A percentile compares a stretch with the other conserved stretches of the same genome.
These are phyloP conservation scores for Magnolia changhungtana DNA, from an alignment of 164 flowering plant species.

Conservation along the genomic window DNA sequence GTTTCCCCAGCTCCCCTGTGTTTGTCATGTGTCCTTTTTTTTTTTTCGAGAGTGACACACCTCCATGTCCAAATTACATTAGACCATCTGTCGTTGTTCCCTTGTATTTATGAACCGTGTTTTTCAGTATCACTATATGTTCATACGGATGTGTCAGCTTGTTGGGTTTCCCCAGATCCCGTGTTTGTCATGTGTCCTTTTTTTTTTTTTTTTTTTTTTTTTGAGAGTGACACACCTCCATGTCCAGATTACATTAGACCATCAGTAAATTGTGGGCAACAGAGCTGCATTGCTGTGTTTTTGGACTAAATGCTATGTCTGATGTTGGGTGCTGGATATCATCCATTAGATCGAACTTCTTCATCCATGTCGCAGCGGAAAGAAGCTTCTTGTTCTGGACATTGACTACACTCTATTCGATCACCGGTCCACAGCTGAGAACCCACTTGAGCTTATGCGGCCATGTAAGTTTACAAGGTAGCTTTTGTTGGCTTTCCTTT, in stretches of 20 bases:
- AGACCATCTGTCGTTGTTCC: neutral
- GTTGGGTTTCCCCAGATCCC: no score
- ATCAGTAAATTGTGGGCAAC: neutral
- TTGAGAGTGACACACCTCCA: neutral
- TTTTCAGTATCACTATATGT: no score
- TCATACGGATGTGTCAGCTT: no score
- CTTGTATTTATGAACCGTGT: no score
- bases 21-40: no score
- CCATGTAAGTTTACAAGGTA: slow-evolving; percentile 59
- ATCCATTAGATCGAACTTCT: slow-evolving; percentile 59
- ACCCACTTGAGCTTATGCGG: slow-evolving; percentile 93
- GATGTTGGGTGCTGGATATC: neutral
- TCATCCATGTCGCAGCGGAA: slow-evolving; percentile 88
- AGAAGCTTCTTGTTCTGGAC: slow-evolving; percentile 91
- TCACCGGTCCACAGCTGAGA: slow-evolving; percentile 96
- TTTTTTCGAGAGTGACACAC: neutral
- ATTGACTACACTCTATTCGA: slow-evolving; percentile 97
- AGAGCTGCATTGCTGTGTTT: neutral
- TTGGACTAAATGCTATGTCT: neutral
- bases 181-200: no score
- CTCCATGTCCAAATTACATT: neutral
- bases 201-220: no score
- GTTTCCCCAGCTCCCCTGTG: no score
- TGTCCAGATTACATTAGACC: neutral
- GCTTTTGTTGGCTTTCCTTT: neutral